Base-by-base conservation (phyloP, 2,329 filamentous ascomycete species). In the Bipolaris cookei region DNA sequence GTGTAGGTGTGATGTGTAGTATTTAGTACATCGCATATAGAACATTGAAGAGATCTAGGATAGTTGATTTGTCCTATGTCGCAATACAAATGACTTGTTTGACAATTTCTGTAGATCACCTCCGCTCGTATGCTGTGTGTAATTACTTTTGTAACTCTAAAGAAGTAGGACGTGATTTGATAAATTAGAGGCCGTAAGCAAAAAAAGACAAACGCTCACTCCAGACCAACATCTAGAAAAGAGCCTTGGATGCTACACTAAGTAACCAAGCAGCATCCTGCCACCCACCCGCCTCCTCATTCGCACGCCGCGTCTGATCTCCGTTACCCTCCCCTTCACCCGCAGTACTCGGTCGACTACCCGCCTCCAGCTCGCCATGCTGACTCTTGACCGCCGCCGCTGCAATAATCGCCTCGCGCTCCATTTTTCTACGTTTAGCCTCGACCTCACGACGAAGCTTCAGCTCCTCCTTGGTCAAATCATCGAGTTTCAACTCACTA, bases 181-280 rank as follows among this genome's bases (percentile, higher is more conserved):
- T 30, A 10, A 6, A 8, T 11, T 30, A 30, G 28, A 30, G 28
- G 28, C 28, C 28, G 28, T 30, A 30, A 13, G 28, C 28, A 30
- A 30, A 30, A 30, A 11, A 11, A 3, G 8, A 28, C 3, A 11
- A 28, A 28, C 25, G 25, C 1, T 28, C 8, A 3, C 4, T 30
- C 28, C 28, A 30, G 3, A 13, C 0, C 28, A 13, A 30, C 10
- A 30, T 25, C 14, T 38, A 74, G n/a, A 77, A 64, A 18, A 78
- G 51, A 28, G 79, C 80, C 57, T 81, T 82, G 0, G 75, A 75
- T 8, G 84, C 82, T 39, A 84, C 80, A 47, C 82, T 82, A 55
- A 87, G 71, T 56, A 87, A 67, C 84, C 84, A 87, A 28, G 81
- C 79, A 30, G 82, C 84, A 75, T 87, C 84, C 58, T 82, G 79